Conservation (phyloP, 192 early-diverging fungal genomes). For the Podila clonocystis region DNA sequence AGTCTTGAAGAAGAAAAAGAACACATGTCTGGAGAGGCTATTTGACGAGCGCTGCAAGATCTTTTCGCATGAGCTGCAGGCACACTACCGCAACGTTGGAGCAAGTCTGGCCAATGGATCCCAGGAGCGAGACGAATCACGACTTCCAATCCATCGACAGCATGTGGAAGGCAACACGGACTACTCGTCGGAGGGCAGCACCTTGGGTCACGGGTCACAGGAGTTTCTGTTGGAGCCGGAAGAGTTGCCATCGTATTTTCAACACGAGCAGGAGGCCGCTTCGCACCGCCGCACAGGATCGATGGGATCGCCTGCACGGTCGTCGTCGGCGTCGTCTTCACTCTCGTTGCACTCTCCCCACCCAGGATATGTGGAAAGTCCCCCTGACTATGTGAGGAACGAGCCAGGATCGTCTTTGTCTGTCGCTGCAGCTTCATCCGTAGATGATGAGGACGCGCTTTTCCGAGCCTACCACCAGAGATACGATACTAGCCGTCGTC, state of each 20-base stretch:
- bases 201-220: slow-evolving; percentile 18
- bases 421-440: not conserved
- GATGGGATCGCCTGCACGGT: slow-evolving; percentile 33
- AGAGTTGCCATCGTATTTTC: slow-evolving; percentile 45
- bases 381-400: slow-evolving; percentile 40
- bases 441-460: slow-evolving; percentile 35
- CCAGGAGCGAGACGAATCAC: slow-evolving; percentile 1
- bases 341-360: slow-evolving; percentile 32
- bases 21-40: slow-evolving; percentile 21
- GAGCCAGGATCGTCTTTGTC: slow-evolving; percentile 1
- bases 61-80: slow-evolving; percentile 37
- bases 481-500: slow-evolving; percentile 24
- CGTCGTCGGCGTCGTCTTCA: slow-evolving; percentile 41
- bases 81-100: slow-evolving; percentile 41
- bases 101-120: slow-evolving; percentile 12
- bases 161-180: slow-evolving; percentile 29
- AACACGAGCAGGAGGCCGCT: slow-evolving; percentile 26
- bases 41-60: slow-evolving; percentile 48
- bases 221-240: slow-evolving; percentile 28
- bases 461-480: slow-evolving; percentile 38
- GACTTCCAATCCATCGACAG: slow-evolving; percentile 18
- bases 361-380: slow-evolving; percentile 13
- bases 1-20: slow-evolving; percentile 35
- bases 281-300: slow-evolving; percentile 35
- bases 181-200: slow-evolving; percentile 17